These are phyloP conservation scores for Trichoderma gracile DNA, from an alignment of 2,329 filamentous ascomycete species.

Conservation along the genomic window DNA sequence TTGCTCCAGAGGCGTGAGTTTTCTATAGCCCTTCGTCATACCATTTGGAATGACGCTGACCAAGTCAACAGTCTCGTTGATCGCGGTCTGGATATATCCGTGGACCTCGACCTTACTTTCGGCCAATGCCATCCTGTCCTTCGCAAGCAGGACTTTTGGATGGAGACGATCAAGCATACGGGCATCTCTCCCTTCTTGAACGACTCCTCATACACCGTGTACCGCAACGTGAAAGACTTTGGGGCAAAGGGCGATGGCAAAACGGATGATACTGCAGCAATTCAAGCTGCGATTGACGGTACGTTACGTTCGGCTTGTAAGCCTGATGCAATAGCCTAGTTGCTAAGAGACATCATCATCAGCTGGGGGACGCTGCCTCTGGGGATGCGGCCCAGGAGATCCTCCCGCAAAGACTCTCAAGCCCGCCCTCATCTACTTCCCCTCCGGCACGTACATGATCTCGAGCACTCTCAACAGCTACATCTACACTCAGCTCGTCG, in stretches of 20 bases:
- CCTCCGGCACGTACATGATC: constrained; percentile 32
- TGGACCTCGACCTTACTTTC: constrained; percentile 10
- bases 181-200: constrained; percentile 36
- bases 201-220: constrained; percentile 34
- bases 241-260: constrained; percentile 36
- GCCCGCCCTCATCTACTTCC: constrained; percentile 34
- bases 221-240: constrained; percentile 38
- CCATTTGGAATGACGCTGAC: neutral
- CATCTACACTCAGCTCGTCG: constrained; percentile 30
- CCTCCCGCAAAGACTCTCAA: constrained; percentile 25
- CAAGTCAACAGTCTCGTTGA: neutral
- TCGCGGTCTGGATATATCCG: constrained; percentile 4
- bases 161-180: constrained; percentile 35
- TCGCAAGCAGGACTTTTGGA: constrained; percentile 29
- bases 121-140: constrained; percentile 18
- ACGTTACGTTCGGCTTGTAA: neutral
- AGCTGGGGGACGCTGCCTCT: constrained; percentile 27
- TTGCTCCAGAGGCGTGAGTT: constrained; percentile 18
- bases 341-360: neutral
- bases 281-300: constrained; percentile 69
- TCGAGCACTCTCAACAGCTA: constrained; percentile 27
- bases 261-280: constrained; percentile 68
- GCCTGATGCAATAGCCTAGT: too few species aligned
- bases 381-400: constrained; percentile 26
- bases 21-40: too few species aligned